phyloP scores from a whole-genome alignment of 2,329 filamentous ascomycete species.

The Aspergillus persii region DNA sequence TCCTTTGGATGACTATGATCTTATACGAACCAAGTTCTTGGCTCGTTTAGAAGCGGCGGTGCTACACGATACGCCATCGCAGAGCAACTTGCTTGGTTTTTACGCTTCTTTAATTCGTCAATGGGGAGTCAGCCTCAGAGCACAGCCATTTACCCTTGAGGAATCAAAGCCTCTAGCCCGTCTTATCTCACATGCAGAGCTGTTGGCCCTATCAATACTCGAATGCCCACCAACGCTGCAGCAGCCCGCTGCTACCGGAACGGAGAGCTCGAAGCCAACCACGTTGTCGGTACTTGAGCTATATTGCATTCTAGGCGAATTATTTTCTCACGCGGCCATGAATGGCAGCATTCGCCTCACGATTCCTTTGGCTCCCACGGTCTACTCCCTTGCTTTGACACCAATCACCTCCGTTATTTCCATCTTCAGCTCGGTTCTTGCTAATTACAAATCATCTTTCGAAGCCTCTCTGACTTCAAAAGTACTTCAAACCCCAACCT shows the following conservation, averaged over 20 bases:
- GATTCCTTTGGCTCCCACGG: conserved; percentile 64
- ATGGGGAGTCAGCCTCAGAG: conserved; percentile 41
- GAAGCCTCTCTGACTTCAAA: conserved; percentile 57
- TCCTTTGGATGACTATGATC: conserved; percentile 29
- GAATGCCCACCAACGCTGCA: conserved; percentile 48
- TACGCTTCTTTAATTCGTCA: conserved; percentile 66
- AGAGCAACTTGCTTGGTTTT: conserved; percentile 61
- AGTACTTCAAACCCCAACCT: conserved; percentile 33
- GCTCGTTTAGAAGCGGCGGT: conserved; percentile 41
- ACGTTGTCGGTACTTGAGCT: conserved; percentile 61
- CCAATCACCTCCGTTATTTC: conserved; percentile 63
- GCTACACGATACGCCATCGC: conserved; percentile 46
- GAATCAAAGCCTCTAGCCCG: conserved; percentile 38
- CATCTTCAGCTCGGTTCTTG: conserved; percentile 67
- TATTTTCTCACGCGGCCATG: conserved; percentile 54
- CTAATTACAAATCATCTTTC: conserved; percentile 71
- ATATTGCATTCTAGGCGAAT: conserved; percentile 63
- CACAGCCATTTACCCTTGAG: conserved; percentile 23
- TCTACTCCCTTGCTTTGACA: conserved; percentile 71
- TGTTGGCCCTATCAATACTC: conserved; percentile 58
- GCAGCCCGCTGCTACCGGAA: conserved; percentile 4
- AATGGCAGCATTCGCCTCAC: conserved; percentile 61
- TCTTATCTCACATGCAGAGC: conserved; percentile 50
- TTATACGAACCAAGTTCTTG: conserved; percentile 39
- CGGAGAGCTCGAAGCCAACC: conserved; percentile 26